Percentiles rank a stretch among this genome's conserved stretches.
Conservation (phyloP, 768 basidiomycete species). For the Mycena vitilis region DNA sequence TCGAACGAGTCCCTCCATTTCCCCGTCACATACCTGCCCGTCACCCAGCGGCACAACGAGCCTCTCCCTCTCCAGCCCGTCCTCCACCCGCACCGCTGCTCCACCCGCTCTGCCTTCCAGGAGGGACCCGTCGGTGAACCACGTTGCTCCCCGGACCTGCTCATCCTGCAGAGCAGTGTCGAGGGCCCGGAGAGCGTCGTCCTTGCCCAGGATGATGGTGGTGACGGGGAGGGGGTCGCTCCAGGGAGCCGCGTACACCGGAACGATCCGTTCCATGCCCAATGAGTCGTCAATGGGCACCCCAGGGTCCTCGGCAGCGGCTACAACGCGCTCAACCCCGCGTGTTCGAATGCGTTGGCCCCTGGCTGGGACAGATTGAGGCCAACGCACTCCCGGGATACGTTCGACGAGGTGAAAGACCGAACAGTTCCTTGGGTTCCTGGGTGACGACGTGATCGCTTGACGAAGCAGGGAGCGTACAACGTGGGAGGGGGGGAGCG, state of each 20-base stretch:
- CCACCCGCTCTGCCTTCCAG: neutral
- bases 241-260: too few species aligned
- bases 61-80: neutral
- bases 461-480: neutral
- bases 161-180: neutral
- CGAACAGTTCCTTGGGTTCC: neutral
- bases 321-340: neutral
- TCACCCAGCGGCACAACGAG: neutral
- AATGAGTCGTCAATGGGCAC: too few species aligned
- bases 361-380: neutral
- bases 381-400: neutral
- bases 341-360: neutral
- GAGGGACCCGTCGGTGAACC: neutral
- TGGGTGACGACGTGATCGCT: neutral
- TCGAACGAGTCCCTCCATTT: too few species aligned
- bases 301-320: too few species aligned
- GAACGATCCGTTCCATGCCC: too few species aligned
- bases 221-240: neutral
- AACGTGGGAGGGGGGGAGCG: neutral
- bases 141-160: neutral
- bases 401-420: neutral
- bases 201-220: neutral
- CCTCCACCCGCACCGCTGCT: neutral
- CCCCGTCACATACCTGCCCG: too few species aligned
- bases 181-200: neutral